Base-by-base conservation (phyloP, 768 basidiomycete genomes). In the Suillus tomentosus region DNA sequence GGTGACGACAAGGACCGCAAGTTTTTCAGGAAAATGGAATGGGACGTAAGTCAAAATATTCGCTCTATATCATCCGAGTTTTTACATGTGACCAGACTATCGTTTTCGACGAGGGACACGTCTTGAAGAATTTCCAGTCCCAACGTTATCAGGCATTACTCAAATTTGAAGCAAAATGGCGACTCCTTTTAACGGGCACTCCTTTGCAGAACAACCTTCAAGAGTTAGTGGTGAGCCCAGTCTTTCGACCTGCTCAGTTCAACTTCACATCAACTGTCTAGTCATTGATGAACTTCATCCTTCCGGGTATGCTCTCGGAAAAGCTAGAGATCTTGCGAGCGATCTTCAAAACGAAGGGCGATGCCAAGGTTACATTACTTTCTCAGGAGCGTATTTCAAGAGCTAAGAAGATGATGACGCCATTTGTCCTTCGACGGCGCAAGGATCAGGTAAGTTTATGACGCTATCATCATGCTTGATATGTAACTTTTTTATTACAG, bases 321-420 rank as follows among this genome's bases (percentile, higher is more conserved):
- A 84, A 91, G 7, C 81, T 95, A 72, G 88, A 87, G 34, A 87
- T 89, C 6, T 81, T 99, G 19, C 88, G 95, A 15, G 91, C 95
- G 8, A 96, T 99, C 68, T 99, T 99, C 85, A 99, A 97, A 76
- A 93, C 94, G 43, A 94, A 93, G 67, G 93, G 94, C n/a, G 93
- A 96, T 70, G 89, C 92, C 14, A 92, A 92, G 64, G 86, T 92
- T 58, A 91, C 92, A 34, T 76, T 98, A 27, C 88, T 99, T 31
- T 93, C 96, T 5, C 90, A 94, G 72, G 91, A 96, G 73, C 91
- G 97, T 58, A 92, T 98, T 27, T 94, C 93, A 22, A 81, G 96
- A 66, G 97, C 97, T 7, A 96, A 98, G 79, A 95, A 94, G 75
- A 98, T 99, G 95, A 95, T 99, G 92, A 97, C 95, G 8, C 97